Evolutionary conservation across 169 alveolate species (phyloP), one percentile per base, ranked within the genome.

Genomic region (Cryptosporidium andersoni): DNA sequence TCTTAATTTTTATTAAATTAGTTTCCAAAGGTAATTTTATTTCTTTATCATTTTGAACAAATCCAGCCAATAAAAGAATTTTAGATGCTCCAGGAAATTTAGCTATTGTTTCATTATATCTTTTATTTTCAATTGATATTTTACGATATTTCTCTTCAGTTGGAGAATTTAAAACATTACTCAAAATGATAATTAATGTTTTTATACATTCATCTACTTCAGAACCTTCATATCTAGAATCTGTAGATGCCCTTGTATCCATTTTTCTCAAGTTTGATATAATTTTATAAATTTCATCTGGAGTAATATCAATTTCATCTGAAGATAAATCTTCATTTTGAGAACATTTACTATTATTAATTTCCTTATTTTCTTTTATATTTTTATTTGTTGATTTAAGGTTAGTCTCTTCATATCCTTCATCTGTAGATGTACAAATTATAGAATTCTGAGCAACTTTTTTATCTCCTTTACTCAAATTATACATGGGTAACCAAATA

Each of bases 31-130:
- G 66, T 2, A 74, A 43, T 16, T 43, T 53, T 2, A 74, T 36
- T 51, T 74, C 60, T 37, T 58, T 74, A 6, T 74, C 68, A 58
- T 58, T 74, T 58, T 74, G 74, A 14, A 56, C 40, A 47, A 74
- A 74, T 36, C 85, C 85, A 16, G 85, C 56, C 12, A 74, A 5
- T 74, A 43, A 47, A 16, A 74, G 68, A 42, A 74, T 53, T 47
- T 74, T 63, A 9, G 60, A 25, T 11, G 74, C 85, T 74, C 55
- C 74, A 34, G 40, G 14, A 4, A 53, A 74, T 58, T 74, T 39
- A 51, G 74, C 66, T 36, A 74, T 37, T 8, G 85, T 55, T 12
- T 74, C 16, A 2, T 74, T 74, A 11, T 58, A 74, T 4, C 55
- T 47, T 8, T 42, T 51, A 74, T 74, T 74, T 34, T 74, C 68